Conservation (phyloP, 768 basidiomycete genomes). For the Psilocybe tampanensis region DNA sequence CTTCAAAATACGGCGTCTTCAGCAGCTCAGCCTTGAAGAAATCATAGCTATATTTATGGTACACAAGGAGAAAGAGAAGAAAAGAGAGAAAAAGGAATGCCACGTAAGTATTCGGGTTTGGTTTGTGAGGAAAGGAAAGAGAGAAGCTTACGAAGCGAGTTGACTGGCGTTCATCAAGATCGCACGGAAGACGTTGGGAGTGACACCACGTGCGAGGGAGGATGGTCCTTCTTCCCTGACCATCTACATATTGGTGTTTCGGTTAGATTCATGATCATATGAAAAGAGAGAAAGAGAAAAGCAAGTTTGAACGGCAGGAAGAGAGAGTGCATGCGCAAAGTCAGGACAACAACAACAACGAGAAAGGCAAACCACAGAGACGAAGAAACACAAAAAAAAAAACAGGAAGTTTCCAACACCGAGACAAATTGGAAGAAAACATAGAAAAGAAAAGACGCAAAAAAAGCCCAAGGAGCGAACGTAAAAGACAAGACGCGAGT, state of each 20-base stretch:
- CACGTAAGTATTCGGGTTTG: too few relatives aligned
- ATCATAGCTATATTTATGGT: slow-evolving; percentile 76
- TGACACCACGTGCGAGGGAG: slow-evolving; percentile 75
- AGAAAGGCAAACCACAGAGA: too few relatives aligned
- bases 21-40: slow-evolving; percentile 88
- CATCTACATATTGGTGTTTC: too few relatives aligned
- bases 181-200: slow-evolving; percentile 85
- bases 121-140: not conserved
- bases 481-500: not conserved
- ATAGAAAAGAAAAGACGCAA: not conserved
- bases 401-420: too few relatives aligned
- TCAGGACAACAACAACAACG: too few relatives aligned
- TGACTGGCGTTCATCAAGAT: slow-evolving; percentile 92
- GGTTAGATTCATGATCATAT: not conserved
- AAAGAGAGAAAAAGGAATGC: too few relatives aligned
- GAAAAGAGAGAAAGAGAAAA: not conserved
- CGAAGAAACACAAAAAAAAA: not conserved
- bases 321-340: too few relatives aligned
- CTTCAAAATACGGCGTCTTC: slow-evolving; percentile 69
- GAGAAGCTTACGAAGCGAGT: slow-evolving; percentile 72
- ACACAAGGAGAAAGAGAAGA: too few relatives aligned
- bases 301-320: too few relatives aligned
- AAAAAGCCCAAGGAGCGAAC: not conserved
- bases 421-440: too few relatives aligned
- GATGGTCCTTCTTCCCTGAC: slow-evolving; percentile 82